Evolutionary conservation across 1,284 basidiomycete species (phyloP), one percentile per base, ranked within the genome.

Genomic region (Acaromyces ingoldii): DNA sequence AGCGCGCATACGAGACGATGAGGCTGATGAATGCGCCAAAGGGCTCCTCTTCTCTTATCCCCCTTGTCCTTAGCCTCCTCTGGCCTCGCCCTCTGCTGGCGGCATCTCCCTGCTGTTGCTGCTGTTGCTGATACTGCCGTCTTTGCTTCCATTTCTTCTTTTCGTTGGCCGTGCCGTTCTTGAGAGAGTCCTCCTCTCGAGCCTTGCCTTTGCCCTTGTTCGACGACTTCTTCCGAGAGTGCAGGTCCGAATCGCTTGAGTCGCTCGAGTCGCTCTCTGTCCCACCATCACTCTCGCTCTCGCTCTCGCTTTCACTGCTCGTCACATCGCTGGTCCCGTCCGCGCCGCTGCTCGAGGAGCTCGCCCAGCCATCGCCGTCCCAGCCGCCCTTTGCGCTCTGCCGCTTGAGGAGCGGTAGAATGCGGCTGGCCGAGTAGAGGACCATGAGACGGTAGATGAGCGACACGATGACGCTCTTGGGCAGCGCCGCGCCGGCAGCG

Each of bases 361-460:
- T 50, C 38, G 53, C 19, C 22, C 62, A 25, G 43, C 17, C 58
- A 40, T 31, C 58, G 57, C 45, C 42, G 6, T 45, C 42, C 42
- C 58, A 57, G 55, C 6, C 52, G 40, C 11, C 52, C 54, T 21
- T 58, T 50, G 3, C 56, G 57, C 19, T 28, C 28, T 28, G 59
- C 58, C 13, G 52, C 38, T 58, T 52, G 22, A 67, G 38, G 19
- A 51, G 28, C 21, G 67, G 69, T 40, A 74, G 47, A 37, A 74
- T 68, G 13, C 72, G 60, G 29, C 62, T 68, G 5, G 70, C 70
- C 0, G 68, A 61, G 51, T 73, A 74, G 17, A 74, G 55, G 34
- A 74, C 68, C 57, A 67, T 67, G 10, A 74, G 37, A 11, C 72
- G 58, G 37, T 70, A 74, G 10, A 74, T 60, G 24, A 74, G 49